Conservation (phyloP, 345 rosid species). For the Bruguiera sexangula region DNA sequence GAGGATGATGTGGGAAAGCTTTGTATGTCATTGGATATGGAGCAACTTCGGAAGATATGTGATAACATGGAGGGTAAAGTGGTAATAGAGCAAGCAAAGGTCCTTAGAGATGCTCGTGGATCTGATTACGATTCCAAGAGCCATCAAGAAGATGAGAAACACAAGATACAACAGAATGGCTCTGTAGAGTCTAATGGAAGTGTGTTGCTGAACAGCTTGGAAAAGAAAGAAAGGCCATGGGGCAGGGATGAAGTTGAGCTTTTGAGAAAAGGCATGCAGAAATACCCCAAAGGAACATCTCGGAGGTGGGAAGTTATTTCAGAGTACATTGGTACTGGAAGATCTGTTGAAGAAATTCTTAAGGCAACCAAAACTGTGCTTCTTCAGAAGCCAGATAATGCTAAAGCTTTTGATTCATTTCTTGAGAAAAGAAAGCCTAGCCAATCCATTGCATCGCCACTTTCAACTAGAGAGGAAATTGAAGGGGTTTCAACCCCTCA, state of each 20-base stretch:
- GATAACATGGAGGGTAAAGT: conserved; percentile 67
- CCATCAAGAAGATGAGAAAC: conserved; percentile 44
- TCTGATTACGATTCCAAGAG: conserved; percentile 27
- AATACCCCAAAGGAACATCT: conserved; percentile 92
- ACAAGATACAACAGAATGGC: conserved; percentile 51
- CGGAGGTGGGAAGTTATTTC: conserved; percentile 98
- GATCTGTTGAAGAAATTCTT: conserved; percentile 91
- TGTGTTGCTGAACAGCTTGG: conserved; percentile 32
- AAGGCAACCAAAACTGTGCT: conserved; percentile 97
- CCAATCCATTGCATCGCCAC: conserved; percentile 69
- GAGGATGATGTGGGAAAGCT: conserved; percentile 76
- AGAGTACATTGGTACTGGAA: conserved; percentile 83
- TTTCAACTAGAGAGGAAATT: conserved; percentile 76
- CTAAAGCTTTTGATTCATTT: conserved; percentile 93
- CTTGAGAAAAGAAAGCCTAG: conserved; percentile 92
- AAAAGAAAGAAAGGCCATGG: conserved; percentile 83
- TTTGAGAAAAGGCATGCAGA: conserved; percentile 82
- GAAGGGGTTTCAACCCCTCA: conserved; percentile 34
- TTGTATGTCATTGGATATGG: conserved; percentile 68
- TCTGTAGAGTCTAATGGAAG: conserved; percentile 43
- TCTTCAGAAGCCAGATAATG: conserved; percentile 85
- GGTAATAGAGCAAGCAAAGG: conserved; percentile 53
- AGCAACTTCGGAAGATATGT: conserved; percentile 66
- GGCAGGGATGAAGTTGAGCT: conserved; percentile 85
- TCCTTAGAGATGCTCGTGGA: conserved; percentile 54